Evolutionary conservation across 2,329 filamentous ascomycete genomes (phyloP).

Genomic region (Mollisia scopiformis): DNA sequence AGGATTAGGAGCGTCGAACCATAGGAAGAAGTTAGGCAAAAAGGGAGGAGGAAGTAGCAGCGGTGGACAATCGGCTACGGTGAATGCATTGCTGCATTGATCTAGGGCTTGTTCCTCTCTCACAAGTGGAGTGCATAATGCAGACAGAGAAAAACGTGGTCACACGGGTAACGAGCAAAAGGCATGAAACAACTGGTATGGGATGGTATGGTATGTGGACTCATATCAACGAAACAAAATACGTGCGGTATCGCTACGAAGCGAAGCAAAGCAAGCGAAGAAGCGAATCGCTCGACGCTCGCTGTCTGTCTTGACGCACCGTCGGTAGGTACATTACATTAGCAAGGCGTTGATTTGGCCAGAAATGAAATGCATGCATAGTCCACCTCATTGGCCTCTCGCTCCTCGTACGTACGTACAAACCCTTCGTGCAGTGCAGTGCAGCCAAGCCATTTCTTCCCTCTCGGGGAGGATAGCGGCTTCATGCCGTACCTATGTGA

Average conservation of each 20-base stretch:
- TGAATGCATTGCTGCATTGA: neutral
- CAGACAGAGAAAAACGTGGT: neutral
- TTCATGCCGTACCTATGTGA: too few species aligned
- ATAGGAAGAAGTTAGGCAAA: neutral
- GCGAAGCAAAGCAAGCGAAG: too few species aligned
- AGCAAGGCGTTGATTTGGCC: constrained; percentile 4
- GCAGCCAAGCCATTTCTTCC: neutral
- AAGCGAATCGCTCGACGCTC: constrained; percentile 7
- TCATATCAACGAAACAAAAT: neutral
- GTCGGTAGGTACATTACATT: neutral
- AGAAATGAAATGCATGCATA: neutral
- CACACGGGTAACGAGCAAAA: neutral
- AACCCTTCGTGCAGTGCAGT: neutral
- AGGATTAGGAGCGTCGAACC: too few species aligned
- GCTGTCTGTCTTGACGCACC: neutral
- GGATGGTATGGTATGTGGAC: too few species aligned
- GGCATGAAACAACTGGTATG: neutral
- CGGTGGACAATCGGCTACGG: neutral
- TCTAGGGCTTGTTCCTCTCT: too few species aligned
- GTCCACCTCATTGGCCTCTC: too few species aligned
- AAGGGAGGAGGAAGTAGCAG: neutral
- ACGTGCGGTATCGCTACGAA: neutral
- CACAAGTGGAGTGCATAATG: too few species aligned
- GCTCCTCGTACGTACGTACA: too few species aligned
- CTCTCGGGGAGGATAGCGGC: too few species aligned